Evolutionary conservation across 345 rosid genomes (phyloP), one percentile per base, ranked within the genome.

Genomic region (Geranium brycei): DNA sequence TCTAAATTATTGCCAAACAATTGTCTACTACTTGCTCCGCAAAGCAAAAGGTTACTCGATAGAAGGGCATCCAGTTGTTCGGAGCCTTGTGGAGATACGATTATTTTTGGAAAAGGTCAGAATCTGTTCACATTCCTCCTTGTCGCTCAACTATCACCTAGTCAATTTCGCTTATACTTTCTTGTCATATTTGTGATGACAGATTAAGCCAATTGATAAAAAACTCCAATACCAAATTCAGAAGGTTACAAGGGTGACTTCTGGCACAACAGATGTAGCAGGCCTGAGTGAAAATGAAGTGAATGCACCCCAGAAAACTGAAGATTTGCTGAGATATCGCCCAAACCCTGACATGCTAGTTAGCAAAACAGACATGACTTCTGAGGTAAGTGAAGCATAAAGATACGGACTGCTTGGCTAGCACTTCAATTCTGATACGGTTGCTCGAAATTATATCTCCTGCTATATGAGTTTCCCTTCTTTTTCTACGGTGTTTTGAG

Each of bases 141-240:
- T 35, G 41, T 4, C 3, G 10, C 10, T 35, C 41, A 4, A 35
- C 41, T 35, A 35, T 35, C 41, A 35, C 41, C 10, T 7, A 7
- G 10, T 35, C 41, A 35, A 35, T 7, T 0, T 4, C 7, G 5
- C 41, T 35, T 35, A 35, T 35, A 35, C 41, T 7, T 35, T 35
- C n/a, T 35, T 35, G 2, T 14, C 56, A n/a, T 56, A 1, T 14
- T 60, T 59, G 38, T 65, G 51, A 19, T 64, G 60, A 10, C 82
- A 93, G 96, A 83, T 93, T 64, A 86, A 91, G 53, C 91, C 91
- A 11, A 86, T 93, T 53, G 99, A 90, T 77, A 90, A 88, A 62
- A 93, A 86, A 57, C 87, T 87, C 62, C 91, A 93, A 17, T 93
- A 93, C 80, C 96, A 90, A 78, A 79, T 90, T 62, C 86, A 88